A percentile compares a stretch with the other conserved stretches of the same genome.
Evolutionary conservation across 257 asterid species (phyloP).

Genomic region (Craterostigma plantagineum): DNA sequence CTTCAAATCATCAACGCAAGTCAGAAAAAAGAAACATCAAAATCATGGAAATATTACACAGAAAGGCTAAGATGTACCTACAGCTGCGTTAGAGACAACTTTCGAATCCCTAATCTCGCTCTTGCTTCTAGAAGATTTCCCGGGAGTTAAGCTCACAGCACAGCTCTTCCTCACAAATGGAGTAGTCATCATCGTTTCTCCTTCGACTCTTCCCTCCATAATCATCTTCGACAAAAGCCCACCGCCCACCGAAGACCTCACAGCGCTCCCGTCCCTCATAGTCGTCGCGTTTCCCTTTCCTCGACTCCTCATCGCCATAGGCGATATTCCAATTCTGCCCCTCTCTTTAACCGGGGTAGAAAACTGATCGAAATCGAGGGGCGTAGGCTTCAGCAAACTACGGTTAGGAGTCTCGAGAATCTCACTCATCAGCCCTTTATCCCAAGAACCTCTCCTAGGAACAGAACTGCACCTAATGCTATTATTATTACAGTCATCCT

Average conservation of each 20-base stretch:
- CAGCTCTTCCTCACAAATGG: conserved; percentile 38
- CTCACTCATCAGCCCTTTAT: conserved; percentile 17
- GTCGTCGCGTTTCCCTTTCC: no score
- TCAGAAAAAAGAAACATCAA: neutral
- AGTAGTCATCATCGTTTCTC: conserved; percentile 26
- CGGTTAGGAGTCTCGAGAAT: conserved; percentile 28
- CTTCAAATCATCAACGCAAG: conserved; percentile 42
- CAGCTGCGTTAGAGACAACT: conserved; percentile 54
- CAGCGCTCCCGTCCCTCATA: conserved; percentile 47
- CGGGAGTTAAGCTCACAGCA: conserved; percentile 24
- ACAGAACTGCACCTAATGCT: conserved; percentile 24
- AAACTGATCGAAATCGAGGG: conserved; percentile 77
- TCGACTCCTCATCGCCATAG: conserved; percentile 42
- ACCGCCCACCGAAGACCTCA: conserved; percentile 77
- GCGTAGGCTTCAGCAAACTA: conserved; percentile 41
- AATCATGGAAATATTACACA: neutral
- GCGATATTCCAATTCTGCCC: conserved; percentile 33
- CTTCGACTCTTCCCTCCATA: conserved; percentile 3
- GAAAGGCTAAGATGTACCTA: conserved; percentile 40
- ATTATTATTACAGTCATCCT: conserved; percentile 27
- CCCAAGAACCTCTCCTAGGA: conserved; percentile 80
- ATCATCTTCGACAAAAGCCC: conserved; percentile 31
- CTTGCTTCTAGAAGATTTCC: conserved; percentile 48
- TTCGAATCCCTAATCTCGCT: conserved; percentile 43
- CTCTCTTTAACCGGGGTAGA: conserved; percentile 53